Percentiles rank a stretch among this genome's conserved stretches.
These are phyloP conservation scores for Strobilomyces confusus DNA, from an alignment of 768 basidiomycete species.

Conservation along the genomic window DNA sequence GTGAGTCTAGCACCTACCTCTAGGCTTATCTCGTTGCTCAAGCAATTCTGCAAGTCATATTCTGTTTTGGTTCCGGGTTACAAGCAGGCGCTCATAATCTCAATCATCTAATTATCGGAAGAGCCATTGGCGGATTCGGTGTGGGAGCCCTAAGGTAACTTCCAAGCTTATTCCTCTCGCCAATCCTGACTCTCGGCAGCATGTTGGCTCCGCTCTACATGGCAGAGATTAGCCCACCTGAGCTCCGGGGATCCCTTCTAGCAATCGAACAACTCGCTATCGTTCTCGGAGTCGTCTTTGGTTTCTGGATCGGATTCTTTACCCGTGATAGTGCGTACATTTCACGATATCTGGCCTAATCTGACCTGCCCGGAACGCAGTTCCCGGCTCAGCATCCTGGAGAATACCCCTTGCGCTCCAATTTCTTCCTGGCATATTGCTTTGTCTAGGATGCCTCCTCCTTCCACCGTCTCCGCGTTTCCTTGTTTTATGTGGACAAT, in stretches of 20 bases:
- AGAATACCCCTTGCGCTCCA: conserved; percentile 73
- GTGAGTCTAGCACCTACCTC: conserved; percentile 37
- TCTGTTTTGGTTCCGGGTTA: conserved; percentile 67
- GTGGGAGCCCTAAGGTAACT: conserved; percentile 69
- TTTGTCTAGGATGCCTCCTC: conserved; percentile 55
- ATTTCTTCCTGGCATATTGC: conserved; percentile 61
- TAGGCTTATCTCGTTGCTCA: not conserved
- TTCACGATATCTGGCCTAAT: not conserved
- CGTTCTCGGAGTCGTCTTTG: conserved; percentile 75
- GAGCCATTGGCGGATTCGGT: conserved; percentile 73
- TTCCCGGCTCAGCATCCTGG: conserved; percentile 67
- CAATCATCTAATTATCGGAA: conserved; percentile 58
- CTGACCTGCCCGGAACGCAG: conserved; percentile 28
- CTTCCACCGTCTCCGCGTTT: conserved; percentile 49
- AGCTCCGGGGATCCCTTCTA: conserved; percentile 73
- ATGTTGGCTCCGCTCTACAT: conserved; percentile 82
- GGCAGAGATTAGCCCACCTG: conserved; percentile 80
- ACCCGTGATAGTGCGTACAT: conserved; percentile 55
- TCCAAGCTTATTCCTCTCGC: conserved; percentile 6
- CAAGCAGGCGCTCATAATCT: conserved; percentile 61
- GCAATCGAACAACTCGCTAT: conserved; percentile 80
- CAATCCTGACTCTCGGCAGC: conserved; percentile 33
- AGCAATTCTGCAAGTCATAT: conserved; percentile 45
- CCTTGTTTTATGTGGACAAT: conserved; percentile 44
- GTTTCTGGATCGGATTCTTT: conserved; percentile 78